Base-by-base conservation (phyloP, 176 grass and related monocot species). In the Poa pratensis region DNA sequence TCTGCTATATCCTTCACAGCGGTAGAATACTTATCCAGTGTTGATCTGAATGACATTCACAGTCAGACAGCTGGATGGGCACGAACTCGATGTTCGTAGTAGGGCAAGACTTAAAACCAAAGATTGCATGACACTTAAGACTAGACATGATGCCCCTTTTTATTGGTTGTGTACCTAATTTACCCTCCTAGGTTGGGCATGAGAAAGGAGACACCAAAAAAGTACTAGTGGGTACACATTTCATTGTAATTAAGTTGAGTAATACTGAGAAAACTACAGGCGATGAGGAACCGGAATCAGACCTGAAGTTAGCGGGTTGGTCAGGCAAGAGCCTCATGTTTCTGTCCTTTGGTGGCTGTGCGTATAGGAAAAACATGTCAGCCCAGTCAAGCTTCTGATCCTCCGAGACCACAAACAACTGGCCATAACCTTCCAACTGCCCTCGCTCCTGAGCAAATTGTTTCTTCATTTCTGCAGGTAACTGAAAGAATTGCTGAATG, bases 341-440 rank as follows among this genome's bases (percentile, higher is more conserved):
- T 19, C 93, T 81, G 32, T 28, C 0, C 27, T 92, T 17, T 6
- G 70, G 17, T 20, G 88, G 91, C 42, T 62, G 79, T 5, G 88
- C 79, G 32, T 55, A 50, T 4, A 95, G 67, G 75, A 30, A 89
- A 39, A 90, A 45, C 11, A 89, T 73, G 81, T 89, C 93, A 22
- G 67, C 83, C 93, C 88, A 95, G 32, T 90, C 90, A 24, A 95
- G 59, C 64, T 90, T 92, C 42, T 87, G 94, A 32, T 93, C 94
- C 12, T 95, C 82, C 1, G 93, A 92, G 20, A 76, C 52, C 0
- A 95, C 86, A 16, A 87, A 95, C 2, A 75, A 59, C 50, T 89
- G 94, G 15, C 94, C 91, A 52, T 92, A 96, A 4, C 86, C 94
- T 19, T 94, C 84, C 23, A 85, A 17, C n/a, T 71, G 75, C 7